Base-by-base conservation (phyloP, 139 green algal genomes). In the Coelastrella sp. region DNA sequence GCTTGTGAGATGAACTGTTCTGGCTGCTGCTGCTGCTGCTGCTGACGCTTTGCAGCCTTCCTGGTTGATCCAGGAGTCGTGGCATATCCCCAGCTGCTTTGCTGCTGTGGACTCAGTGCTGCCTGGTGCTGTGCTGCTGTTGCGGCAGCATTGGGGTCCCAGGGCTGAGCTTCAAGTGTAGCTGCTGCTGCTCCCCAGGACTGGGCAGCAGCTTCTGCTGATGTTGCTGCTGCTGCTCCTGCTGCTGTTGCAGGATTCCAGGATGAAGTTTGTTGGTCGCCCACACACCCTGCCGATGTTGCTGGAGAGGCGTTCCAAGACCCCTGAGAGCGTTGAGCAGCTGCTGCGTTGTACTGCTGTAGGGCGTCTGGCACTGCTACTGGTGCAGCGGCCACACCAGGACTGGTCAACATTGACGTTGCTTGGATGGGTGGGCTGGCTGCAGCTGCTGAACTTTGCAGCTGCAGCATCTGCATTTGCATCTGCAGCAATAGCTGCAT, bases 11-110 rank as follows among this genome's bases (percentile, higher is more conserved):
- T 49, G 7, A 9, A 11, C 58, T 81, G 74, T 10, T 81, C 56
- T 10, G 65, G 78, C 78, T 84, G 70, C 70, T 84, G 57, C 35
- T 84, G 70, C 70, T 84, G 57, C 35, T 66, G 78, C 78, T 78
- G 70, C 70, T 78, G 17, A 19, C 25, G 70, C 70, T 78, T 19
- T 22, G 70, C 70, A 72, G 63, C 12, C 15, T 72, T 72, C 63
- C 63, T 17, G 63, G 12, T 7, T 0, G 63, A 72, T 17, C 63
- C 70, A 25, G 8, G 8, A 11, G 4, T 20, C 1, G 17, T 11
- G 6, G 19, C 70, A 78, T 78, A 25, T 11, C 70, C 70, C 12
- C 17, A 19, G 25, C 17, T 78, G 70, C 19, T 20, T 25, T 78
- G 70, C 4, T 78, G 70, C 70, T 35, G 70, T 49, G 35, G 70